Evolutionary conservation across 768 basidiomycete genomes (phyloP).

Genomic region (Tulasnella calospora): DNA sequence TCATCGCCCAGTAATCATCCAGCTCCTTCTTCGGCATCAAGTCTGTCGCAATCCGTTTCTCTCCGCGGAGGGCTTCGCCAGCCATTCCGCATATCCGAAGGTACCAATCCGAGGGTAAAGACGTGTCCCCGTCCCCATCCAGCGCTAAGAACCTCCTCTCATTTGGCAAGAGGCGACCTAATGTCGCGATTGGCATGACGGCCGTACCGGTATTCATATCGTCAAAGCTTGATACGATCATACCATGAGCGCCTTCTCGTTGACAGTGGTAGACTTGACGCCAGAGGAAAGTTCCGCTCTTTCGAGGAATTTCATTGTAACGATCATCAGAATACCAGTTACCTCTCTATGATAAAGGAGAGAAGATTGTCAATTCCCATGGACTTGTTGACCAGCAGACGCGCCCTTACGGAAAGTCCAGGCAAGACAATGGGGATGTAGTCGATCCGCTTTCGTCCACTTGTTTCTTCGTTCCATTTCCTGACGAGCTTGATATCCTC

Average conservation of each 20-base stretch:
- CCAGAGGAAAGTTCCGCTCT: conserved; percentile 76
- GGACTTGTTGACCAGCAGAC: background rate
- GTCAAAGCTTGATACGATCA: conserved; percentile 88
- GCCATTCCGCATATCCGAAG: conserved; percentile 74
- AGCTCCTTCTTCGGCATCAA: conserved; percentile 66
- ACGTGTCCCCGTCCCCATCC: conserved; percentile 66
- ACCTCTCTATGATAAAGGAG: conserved; percentile 47
- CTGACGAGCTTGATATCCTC: conserved; percentile 59
- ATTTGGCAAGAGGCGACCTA: conserved; percentile 55
- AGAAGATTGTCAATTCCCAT: background rate
- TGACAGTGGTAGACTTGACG: conserved; percentile 67
- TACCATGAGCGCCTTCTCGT: conserved; percentile 53
- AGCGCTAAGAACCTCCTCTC: conserved; percentile 53
- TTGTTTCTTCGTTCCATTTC: conserved; percentile 32
- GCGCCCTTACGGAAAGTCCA: conserved; percentile 65
- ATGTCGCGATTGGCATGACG: conserved; percentile 60
- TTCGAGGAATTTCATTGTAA: conserved; percentile 65
- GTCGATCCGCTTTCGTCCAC: conserved; percentile 57
- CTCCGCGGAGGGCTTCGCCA: conserved; percentile 60
- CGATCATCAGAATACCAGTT: conserved; percentile 67
- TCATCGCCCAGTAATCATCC: conserved; percentile 65
- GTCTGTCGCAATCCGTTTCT: conserved; percentile 52
- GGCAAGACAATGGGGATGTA: conserved; percentile 82
- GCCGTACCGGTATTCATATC: conserved; percentile 82
- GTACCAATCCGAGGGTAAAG: conserved; percentile 79